Conservation (phyloP, 202 grass and related monocot genomes). For the Sporobolus alterniflorus region DNA sequence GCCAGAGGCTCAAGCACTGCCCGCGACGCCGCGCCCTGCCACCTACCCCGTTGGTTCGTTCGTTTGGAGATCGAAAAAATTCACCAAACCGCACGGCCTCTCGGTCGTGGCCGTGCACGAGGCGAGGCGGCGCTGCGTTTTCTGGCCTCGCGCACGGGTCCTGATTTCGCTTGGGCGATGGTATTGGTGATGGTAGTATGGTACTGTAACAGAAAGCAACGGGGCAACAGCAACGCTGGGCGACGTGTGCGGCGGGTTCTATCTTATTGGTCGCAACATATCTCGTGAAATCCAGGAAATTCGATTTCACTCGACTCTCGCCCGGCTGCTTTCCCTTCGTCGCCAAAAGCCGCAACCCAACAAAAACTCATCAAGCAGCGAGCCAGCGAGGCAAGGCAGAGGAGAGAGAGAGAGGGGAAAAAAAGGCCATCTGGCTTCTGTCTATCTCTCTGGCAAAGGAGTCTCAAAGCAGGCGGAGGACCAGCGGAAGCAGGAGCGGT, state of each 20-base stretch:
- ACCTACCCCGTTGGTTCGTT: background rate
- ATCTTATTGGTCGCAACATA: conserved; percentile 77
- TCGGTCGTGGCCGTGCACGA: background rate
- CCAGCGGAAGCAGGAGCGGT: background rate
- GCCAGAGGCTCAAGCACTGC: conserved; percentile 20
- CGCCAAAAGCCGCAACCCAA: conserved; percentile 41
- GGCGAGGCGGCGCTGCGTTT: background rate
- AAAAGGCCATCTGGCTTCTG: background rate
- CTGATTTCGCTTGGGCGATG: background rate
- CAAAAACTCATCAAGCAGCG: conserved; percentile 29
- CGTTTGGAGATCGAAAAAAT: background rate
- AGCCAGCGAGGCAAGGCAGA: background rate
- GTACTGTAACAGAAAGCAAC: conserved; percentile 51
- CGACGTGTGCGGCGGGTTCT: too few species aligned
- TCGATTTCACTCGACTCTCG: conserved; percentile 58
- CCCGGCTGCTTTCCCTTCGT: conserved; percentile 18
- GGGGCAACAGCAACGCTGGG: conserved; percentile 16
- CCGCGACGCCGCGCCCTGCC: background rate
- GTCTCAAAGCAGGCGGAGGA: background rate
- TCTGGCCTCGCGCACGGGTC: background rate
- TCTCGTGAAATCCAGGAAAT: conserved; percentile 83
- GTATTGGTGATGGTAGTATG: background rate
- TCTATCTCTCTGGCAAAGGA: conserved; percentile 16
- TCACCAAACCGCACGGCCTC: background rate
- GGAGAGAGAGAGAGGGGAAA: background rate